Evolutionary conservation across 352 stramenopile genomes (phyloP), one percentile per base, ranked within the genome.

Genomic region (Phytophthora brassicae): DNA sequence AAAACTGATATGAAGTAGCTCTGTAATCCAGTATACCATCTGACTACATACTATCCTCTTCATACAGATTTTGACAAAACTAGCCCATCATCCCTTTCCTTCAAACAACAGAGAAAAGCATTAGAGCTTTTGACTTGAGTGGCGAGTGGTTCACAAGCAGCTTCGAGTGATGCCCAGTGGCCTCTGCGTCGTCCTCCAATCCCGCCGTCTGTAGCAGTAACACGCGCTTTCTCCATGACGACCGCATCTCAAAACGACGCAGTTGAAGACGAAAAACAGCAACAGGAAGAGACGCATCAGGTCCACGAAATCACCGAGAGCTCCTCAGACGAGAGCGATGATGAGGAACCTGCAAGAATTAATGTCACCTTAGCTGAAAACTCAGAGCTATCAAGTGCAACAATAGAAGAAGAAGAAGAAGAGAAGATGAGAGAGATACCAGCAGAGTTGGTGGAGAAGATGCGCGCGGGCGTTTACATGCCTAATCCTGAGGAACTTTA

Each of bases 251-350:
- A 38, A 53, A n/a, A n/a, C n/a, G 45, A 56, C 41, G 39, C 29
- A 49, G 33, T 35, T 35, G n/a, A 42, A 31, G 35, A 56, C 24
- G 44, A 57, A 38, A 49, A 49, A n/a, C 20, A 45, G 36, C 8
- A 29, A 16, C 41, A 52, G 22, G 46, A 46, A 24, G 47, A 61
- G 12, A 39, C 14, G n/a, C 22, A 31, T 1, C 26, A 58, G 12
- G 70, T 79, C 7, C 64, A 79, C 53, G 70, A 74, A 36, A 42
- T 79, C 17, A 79, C 70, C 4, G 70, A 79, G 48, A 79, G 70
- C 42, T 79, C 70, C 12, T 75, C 66, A 6, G 70, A 79, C 41
- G 70, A 79, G 35, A 71, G 66, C 35, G 36, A 26, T 22, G 54
- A 66, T 35, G 63, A 79, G 16, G 39, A 22, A 3, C 12, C 45